These are phyloP conservation scores for Ustilago loliicola DNA, from an alignment of 1,284 basidiomycete genomes.

Conservation along the genomic window DNA sequence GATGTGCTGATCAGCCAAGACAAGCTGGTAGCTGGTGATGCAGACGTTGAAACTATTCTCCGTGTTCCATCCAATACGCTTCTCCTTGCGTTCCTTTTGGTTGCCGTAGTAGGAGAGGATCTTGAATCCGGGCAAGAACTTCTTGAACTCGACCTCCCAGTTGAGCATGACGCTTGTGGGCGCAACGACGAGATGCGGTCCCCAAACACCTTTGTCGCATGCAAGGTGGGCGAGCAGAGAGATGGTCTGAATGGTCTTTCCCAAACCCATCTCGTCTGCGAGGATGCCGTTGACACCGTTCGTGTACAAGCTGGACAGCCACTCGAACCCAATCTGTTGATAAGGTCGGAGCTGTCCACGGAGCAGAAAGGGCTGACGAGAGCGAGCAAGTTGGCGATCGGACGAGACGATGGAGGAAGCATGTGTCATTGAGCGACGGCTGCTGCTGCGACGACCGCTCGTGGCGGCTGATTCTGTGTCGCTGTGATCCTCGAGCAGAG, in stretches of 20 bases:
- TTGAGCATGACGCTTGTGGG: slow-evolving; percentile 95
- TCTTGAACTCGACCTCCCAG: slow-evolving; percentile 99
- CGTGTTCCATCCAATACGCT: slow-evolving; percentile 93
- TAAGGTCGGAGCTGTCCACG: slow-evolving; percentile 91
- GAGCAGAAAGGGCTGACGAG: slow-evolving; percentile 81
- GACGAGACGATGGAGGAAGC: slow-evolving; percentile 71
- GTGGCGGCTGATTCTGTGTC: slow-evolving; percentile 44
- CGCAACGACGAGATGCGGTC: slow-evolving; percentile 94
- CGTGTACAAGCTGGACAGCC: slow-evolving; percentile 89
- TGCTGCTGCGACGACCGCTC: slow-evolving; percentile 30
- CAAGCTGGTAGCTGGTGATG: slow-evolving; percentile 92
- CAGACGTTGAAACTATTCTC: slow-evolving; percentile 94
- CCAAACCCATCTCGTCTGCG: slow-evolving; percentile 76
- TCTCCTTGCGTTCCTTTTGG: slow-evolving; percentile 90
- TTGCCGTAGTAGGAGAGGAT: slow-evolving; percentile 92
- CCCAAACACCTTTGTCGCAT: slow-evolving; percentile 95
- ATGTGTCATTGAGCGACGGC: slow-evolving; percentile 45
- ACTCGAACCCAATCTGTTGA: slow-evolving; percentile 93
- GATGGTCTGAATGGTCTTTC: slow-evolving; percentile 98
- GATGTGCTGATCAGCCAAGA: slow-evolving; percentile 90
- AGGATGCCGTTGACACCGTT: slow-evolving; percentile 93
- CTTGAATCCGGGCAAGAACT: slow-evolving; percentile 94
- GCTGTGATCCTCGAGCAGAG: slow-evolving; percentile 28
- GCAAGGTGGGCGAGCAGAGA: slow-evolving; percentile 91
- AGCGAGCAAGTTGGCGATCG: slow-evolving; percentile 32